phyloP scores from a whole-genome alignment of 179 eudicot species.

The Drosera spatulata region DNA sequence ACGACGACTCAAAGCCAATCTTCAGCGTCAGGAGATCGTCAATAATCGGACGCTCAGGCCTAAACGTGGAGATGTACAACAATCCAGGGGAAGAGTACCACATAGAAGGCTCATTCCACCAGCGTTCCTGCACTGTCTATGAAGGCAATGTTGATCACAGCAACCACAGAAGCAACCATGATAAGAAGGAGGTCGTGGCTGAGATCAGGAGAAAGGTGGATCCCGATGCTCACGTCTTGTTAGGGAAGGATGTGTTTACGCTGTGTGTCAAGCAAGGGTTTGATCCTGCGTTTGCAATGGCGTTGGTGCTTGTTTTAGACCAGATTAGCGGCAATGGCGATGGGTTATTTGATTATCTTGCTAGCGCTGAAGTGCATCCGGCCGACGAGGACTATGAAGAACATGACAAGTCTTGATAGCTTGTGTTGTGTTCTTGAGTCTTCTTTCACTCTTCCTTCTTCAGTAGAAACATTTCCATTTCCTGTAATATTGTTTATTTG shows the following conservation, averaged over 20 bases:
- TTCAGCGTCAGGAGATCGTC: constrained; percentile 76
- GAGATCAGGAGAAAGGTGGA: constrained; percentile 70
- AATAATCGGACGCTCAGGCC: constrained; percentile 53
- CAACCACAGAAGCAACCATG: no score
- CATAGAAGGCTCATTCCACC: constrained; percentile 55
- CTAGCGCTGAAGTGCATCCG: background rate
- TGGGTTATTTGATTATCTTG: background rate
- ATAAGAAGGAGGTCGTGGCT: constrained; percentile 31
- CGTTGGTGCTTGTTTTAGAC: constrained; percentile 46
- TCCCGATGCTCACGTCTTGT: constrained; percentile 35
- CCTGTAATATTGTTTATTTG: no score
- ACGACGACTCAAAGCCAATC: constrained; percentile 50
- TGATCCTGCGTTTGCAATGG: constrained; percentile 62
- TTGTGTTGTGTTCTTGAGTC: background rate
- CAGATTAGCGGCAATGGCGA: constrained; percentile 27
- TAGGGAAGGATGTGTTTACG: constrained; percentile 49
- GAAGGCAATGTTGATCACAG: no score
- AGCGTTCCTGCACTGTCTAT: constrained; percentile 44
- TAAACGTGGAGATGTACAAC: constrained; percentile 46
- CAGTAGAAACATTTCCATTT: no score
- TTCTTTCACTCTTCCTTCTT: background rate
- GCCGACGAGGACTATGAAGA: background rate
- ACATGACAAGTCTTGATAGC: no score
- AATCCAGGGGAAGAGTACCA: constrained; percentile 44
- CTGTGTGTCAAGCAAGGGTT: constrained; percentile 42